A percentile compares a stretch with the other conserved stretches of the same genome.
phyloP scores from a whole-genome alignment of 2,329 filamentous ascomycete genomes.

The Epichloe sylvatica region DNA sequence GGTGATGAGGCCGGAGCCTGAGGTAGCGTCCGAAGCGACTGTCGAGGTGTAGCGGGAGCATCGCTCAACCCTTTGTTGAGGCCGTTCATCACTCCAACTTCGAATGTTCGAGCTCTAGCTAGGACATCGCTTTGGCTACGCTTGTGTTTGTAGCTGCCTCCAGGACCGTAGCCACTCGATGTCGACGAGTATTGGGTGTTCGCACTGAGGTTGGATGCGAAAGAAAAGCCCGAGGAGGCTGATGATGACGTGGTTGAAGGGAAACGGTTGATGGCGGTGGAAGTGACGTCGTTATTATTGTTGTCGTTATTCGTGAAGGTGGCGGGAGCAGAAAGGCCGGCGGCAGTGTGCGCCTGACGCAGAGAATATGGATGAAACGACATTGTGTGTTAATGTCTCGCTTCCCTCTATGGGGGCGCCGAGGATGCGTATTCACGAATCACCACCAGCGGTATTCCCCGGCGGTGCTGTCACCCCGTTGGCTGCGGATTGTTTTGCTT shows the following conservation, averaged over 20 bases:
- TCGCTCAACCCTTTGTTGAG: slow-evolving; percentile 39
- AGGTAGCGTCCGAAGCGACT: slow-evolving; percentile 61
- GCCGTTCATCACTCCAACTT: slow-evolving; percentile 28
- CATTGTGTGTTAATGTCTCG: slow-evolving; percentile 26
- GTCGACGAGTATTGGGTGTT: slow-evolving; percentile 52
- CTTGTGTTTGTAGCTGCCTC: slow-evolving; percentile 40
- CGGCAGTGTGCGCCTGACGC: slow-evolving; percentile 40
- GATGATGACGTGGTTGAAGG: slow-evolving; percentile 57
- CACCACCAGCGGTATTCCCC: neutral
- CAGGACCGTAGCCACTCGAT: slow-evolving; percentile 42
- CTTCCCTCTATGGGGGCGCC: slow-evolving; percentile 8
- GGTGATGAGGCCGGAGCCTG: slow-evolving; percentile 43
- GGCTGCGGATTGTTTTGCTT: neutral
- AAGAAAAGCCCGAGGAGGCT: slow-evolving; percentile 55
- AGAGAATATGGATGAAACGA: slow-evolving; percentile 45
- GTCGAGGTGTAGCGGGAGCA: slow-evolving; percentile 58
- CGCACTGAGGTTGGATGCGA: slow-evolving; percentile 43
- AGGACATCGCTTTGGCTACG: slow-evolving; percentile 61
- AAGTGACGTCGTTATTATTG: slow-evolving; percentile 26
- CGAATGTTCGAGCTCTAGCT: slow-evolving; percentile 37
- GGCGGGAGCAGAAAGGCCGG: slow-evolving; percentile 20
- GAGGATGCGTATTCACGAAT: neutral
- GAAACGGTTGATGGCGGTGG: slow-evolving; percentile 41
- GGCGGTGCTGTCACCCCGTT: neutral
- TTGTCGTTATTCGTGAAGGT: slow-evolving; percentile 1